Conservation (phyloP, 768 basidiomycete species). For the Termitomyces sp. region DNA sequence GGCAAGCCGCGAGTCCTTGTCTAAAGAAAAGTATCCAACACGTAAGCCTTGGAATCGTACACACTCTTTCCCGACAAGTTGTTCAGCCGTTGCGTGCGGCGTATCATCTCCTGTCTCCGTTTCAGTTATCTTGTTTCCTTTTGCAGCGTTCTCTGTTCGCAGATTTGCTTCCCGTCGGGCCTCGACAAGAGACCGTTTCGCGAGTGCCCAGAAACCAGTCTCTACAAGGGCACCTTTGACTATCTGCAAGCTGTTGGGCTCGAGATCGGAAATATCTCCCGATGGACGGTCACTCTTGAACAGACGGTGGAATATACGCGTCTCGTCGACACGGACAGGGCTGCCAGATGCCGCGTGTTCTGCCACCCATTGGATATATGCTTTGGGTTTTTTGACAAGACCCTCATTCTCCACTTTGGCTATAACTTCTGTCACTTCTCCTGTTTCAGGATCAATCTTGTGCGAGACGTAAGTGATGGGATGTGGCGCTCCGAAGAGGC, state of each 20-base stretch:
- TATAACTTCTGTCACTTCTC: slow-evolving; percentile 73
- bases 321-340: slow-evolving; percentile 84
- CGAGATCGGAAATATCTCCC: slow-evolving; percentile 82
- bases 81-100: slow-evolving; percentile 70
- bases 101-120: slow-evolving; percentile 41
- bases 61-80: slow-evolving; percentile 86
- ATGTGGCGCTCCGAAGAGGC: slow-evolving; percentile 87
- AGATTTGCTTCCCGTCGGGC: slow-evolving; percentile 62
- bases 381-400: slow-evolving; percentile 73
- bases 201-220: slow-evolving; percentile 82
- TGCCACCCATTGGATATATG: slow-evolving; percentile 97
- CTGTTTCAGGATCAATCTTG: slow-evolving; percentile 67
- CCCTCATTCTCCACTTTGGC: slow-evolving; percentile 74
- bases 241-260: slow-evolving; percentile 75
- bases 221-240: slow-evolving; percentile 82
- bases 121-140: slow-evolving; percentile 31
- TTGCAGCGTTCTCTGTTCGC: slow-evolving; percentile 58
- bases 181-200: slow-evolving; percentile 57
- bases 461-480: slow-evolving; percentile 93
- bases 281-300: slow-evolving; percentile 93
- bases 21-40: slow-evolving; percentile 91
- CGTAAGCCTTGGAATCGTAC: slow-evolving; percentile 96
- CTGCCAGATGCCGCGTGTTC: slow-evolving; percentile 73
- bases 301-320: slow-evolving; percentile 85
- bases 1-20: slow-evolving; percentile 74